Conservation (phyloP, 2,329 filamentous ascomycete species). For the Thielaviopsis musarum region DNA sequence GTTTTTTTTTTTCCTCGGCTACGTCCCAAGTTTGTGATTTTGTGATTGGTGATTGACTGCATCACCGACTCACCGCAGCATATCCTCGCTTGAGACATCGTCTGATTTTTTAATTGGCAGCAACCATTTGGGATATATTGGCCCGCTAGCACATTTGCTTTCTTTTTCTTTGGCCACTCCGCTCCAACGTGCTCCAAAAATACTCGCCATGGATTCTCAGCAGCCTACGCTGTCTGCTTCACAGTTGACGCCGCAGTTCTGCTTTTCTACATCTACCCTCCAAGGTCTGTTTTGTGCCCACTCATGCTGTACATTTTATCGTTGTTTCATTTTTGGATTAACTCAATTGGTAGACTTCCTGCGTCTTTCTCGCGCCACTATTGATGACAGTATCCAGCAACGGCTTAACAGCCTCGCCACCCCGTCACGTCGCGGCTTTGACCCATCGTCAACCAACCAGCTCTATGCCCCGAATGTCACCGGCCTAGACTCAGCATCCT, state of each 20-base stretch:
- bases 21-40: too few species aligned
- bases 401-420: slow-evolving; percentile 81
- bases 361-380: slow-evolving; percentile 61
- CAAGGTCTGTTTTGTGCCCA: slow-evolving; percentile 36
- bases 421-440: slow-evolving; percentile 55
- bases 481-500: slow-evolving; percentile 42
- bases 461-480: slow-evolving; percentile 26
- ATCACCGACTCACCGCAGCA: not conserved
- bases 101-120: too few species aligned
- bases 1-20: not conserved
- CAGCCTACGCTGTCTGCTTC: not conserved
- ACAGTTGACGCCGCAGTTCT: slow-evolving; percentile 53
- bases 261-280: slow-evolving; percentile 53
- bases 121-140: too few species aligned
- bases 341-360: slow-evolving; percentile 55
- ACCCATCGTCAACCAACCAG: slow-evolving; percentile 55
- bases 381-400: slow-evolving; percentile 88
- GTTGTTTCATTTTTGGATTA: not conserved
- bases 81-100: not conserved
- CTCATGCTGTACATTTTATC: not conserved
- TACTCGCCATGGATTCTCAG: slow-evolving; percentile 2
- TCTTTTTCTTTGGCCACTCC: not conserved
- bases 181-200: too few species aligned
- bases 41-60: not conserved
- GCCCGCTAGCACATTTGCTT: not conserved